phyloP scores from a whole-genome alignment of 1,284 basidiomycete genomes.

The Trametes sp. region DNA sequence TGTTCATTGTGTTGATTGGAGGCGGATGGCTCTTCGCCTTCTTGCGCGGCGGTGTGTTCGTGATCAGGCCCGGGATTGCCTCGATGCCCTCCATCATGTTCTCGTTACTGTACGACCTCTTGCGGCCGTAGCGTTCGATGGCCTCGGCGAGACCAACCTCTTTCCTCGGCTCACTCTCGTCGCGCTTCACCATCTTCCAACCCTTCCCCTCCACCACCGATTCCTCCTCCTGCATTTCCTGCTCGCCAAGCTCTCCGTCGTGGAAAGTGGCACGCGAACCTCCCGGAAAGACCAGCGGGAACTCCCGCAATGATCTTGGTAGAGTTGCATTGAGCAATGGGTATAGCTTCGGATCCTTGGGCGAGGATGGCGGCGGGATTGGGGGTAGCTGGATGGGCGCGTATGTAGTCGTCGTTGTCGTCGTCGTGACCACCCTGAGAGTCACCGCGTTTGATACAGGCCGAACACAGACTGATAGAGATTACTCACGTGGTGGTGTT shows the following conservation, averaged over 20 bases:
- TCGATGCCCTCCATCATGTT: constrained; percentile 83
- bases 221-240: constrained; percentile 75
- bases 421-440: constrained; percentile 82
- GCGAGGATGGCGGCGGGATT: constrained; percentile 69
- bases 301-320: constrained; percentile 72
- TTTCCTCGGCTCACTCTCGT: constrained; percentile 60
- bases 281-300: constrained; percentile 80
- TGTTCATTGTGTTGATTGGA: constrained; percentile 62
- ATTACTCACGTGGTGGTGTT: constrained; percentile 76
- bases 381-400: constrained; percentile 80
- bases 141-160: constrained; percentile 76
- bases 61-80: constrained; percentile 55
- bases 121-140: constrained; percentile 81
- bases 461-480: constrained; percentile 13
- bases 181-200: constrained; percentile 76
- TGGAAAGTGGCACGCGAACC: constrained; percentile 80
- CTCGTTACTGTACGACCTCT: constrained; percentile 73
- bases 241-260: constrained; percentile 67
- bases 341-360: constrained; percentile 81
- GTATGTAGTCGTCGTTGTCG: constrained; percentile 84
- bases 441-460: constrained; percentile 39
- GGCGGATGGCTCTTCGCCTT: constrained; percentile 69
- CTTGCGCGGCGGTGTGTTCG: constrained; percentile 73
- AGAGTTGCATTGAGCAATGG: constrained; percentile 76
- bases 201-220: constrained; percentile 69